Conservation (phyloP, 2,329 filamentous ascomycete genomes). For the Lizonia empirigonia region DNA sequence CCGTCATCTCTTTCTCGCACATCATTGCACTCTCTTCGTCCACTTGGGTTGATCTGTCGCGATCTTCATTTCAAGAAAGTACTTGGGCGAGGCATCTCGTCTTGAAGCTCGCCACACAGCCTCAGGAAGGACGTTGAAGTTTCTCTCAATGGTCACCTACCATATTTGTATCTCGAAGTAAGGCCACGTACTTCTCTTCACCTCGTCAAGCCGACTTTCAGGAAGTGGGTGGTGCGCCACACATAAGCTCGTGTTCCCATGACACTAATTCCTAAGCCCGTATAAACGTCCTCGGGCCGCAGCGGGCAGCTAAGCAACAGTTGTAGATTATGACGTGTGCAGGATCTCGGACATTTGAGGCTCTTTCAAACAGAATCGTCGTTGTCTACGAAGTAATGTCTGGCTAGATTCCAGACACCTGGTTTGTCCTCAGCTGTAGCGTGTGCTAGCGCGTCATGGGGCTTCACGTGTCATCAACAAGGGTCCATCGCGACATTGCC, state of each 20-base stretch:
- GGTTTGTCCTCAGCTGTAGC: constrained; percentile 10
- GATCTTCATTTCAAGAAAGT: background rate
- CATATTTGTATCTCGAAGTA: too few species aligned
- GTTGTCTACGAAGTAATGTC: background rate
- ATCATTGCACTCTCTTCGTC: background rate
- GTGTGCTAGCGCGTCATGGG: constrained; percentile 8
- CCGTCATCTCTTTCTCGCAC: background rate
- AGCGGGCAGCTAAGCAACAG: constrained; percentile 6
- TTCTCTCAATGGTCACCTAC: too few species aligned
- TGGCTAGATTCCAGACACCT: background rate
- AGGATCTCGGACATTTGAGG: background rate
- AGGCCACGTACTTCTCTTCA: too few species aligned
- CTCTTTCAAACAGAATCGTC: background rate
- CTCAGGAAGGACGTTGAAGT: background rate
- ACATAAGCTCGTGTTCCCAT: background rate
- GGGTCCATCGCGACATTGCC: constrained; percentile 4
- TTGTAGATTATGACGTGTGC: constrained; percentile 4
- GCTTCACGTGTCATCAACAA: constrained; percentile 9
- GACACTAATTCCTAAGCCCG: background rate
- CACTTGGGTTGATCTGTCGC: background rate
- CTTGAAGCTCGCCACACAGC: too few species aligned
- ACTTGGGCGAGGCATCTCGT: background rate
- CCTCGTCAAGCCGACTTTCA: background rate
- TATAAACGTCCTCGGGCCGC: constrained; percentile 8
- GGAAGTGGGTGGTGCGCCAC: background rate